Evolutionary conservation across 2,329 filamentous ascomycete species (phyloP), one percentile per base, ranked within the genome.

Genomic region (Claviceps monticola): DNA sequence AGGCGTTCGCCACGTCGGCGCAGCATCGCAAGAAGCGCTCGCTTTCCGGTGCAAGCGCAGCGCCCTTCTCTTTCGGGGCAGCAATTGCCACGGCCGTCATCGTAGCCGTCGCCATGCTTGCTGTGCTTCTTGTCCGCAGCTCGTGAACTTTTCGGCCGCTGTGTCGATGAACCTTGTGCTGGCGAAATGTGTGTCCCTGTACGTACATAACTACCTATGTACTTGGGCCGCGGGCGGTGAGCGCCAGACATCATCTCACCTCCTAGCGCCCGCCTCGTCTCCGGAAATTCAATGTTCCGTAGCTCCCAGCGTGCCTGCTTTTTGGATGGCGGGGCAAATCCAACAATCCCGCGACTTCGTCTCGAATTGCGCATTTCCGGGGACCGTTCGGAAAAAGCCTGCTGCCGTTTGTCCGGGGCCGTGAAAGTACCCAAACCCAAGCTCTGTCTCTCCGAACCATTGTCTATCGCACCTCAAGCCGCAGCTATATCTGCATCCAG

Each of bases 1-100:
- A 78, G 51, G 84, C 86, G 64, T 88, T 94, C 50, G 90, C 91
- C 62, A 98, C 90, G 61, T 98, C 94, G 56, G 91, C 90, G 68
- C 94, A 98, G 60, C 89, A 93, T 66, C 89, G 82, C 68, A 97
- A 80, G 67, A 87, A 96, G 50, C 93, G 83, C 71, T 98, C 93
- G 69, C 90, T 95, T 70, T 98, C 93, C 26, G 93, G 88, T 2
- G 88, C 79, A 13, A 95, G 76, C 60, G 90, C 88, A 59, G 78
- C 72, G 61, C 80, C 67, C 62, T 76, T 84, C 68, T 88, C 93
- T 60, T 82, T 85, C 42, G 76, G 83, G 57, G 84, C 81, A 75
- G 86, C 74, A 56, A 66, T 58, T 29, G 69, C 72, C 46, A 84
- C 83, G 74, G 85, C 61, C 26, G 71, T 75, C 51, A 84, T 83